Evolutionary conservation across 495 filamentous ascomycete species (phyloP), one percentile per base, ranked within the genome.

Genomic region (Staphylotrichum tortipilum): DNA sequence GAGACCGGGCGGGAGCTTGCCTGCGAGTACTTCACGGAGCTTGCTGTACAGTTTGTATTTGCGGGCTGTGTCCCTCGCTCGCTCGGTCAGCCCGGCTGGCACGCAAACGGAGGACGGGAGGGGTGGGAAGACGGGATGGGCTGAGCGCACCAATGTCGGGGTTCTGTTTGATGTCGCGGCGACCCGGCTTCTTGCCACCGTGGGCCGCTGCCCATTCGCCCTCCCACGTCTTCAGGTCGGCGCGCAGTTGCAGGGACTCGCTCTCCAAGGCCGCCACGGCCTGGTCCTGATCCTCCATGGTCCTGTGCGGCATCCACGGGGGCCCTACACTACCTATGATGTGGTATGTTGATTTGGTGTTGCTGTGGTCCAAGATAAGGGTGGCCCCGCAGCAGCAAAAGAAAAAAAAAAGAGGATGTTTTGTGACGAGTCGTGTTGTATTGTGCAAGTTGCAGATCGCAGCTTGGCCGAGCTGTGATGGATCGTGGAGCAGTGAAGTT

Each of bases 11-110:
- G 61, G 55, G 39, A 67, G 48, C 60, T 78, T 78, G 39, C 75
- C 70, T 21, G 78, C 63, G 40, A 78, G 62, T 42, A 81, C 70
- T 42, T 82, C 78, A 47, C 88, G 81, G 18, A 88, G 57, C 47
- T 80, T 83, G 52, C 79, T 80, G 72, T 97, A 98, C 53, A 88
- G 81, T 58, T 90, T 95, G 68, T 98, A 96, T 69, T 96, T 95
- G 2, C 77, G 72, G 33, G 88, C 89, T 94, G 53, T 28, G 21
- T 7, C n/a, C 5, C 7, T n/a, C n/a, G n/a, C n/a, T n/a, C 8
- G 17, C 3, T 21, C 3, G 31, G 23, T 38, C 15, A 42, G 39
- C 26, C 6, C 7, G 10, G 18, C 7, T n/a, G n/a, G n/a, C n/a
- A n/a, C n/a, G n/a, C n/a, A n/a, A n/a, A n/a, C n/a, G n/a, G n/a